Conservation (phyloP, 2,329 filamentous ascomycete species). For the Sporothrix dimorphospora region DNA sequence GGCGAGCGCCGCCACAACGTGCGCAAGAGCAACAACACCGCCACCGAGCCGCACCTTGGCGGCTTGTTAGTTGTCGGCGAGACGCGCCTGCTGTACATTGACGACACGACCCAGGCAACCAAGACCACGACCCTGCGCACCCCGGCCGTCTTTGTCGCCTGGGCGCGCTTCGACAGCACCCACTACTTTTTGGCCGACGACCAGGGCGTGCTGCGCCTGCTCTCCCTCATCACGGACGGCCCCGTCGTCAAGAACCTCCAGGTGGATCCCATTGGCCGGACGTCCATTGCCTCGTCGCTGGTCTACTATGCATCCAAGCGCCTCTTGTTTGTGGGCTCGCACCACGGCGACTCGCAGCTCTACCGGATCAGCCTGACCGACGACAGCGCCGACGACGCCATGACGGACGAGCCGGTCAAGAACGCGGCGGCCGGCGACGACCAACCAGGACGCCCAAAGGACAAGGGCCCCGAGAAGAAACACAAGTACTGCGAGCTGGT, state of each 20-base stretch:
- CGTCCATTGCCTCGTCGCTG: constrained; percentile 75
- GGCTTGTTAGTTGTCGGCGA: constrained; percentile 77
- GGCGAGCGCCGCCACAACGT: constrained; percentile 64
- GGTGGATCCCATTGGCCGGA: constrained; percentile 65
- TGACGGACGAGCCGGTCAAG: not conserved
- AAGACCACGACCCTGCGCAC: constrained; percentile 69
- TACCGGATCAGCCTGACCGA: constrained; percentile 64
- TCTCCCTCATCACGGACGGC: constrained; percentile 72
- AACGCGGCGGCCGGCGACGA: not conserved
- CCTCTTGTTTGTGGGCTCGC: constrained; percentile 83
- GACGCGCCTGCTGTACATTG: constrained; percentile 82
- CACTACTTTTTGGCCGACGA: constrained; percentile 91
- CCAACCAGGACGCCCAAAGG: not conserved
- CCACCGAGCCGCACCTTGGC: constrained; percentile 62
- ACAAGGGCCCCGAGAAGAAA: constrained; percentile 15
- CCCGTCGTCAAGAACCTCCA: constrained; percentile 73
- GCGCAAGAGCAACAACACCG: constrained; percentile 49
- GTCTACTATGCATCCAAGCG: constrained; percentile 75
- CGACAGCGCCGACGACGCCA: not conserved
- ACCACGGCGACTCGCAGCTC: constrained; percentile 90
- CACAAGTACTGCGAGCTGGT: constrained; percentile 61
- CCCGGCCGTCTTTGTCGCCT: constrained; percentile 86
- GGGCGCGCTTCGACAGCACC: constrained; percentile 80
- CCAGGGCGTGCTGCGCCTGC: constrained; percentile 81
- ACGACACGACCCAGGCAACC: constrained; percentile 71